Evolutionary conservation across 176 grass and related monocot species (phyloP).

Genomic region (Oryza officinalis): DNA sequence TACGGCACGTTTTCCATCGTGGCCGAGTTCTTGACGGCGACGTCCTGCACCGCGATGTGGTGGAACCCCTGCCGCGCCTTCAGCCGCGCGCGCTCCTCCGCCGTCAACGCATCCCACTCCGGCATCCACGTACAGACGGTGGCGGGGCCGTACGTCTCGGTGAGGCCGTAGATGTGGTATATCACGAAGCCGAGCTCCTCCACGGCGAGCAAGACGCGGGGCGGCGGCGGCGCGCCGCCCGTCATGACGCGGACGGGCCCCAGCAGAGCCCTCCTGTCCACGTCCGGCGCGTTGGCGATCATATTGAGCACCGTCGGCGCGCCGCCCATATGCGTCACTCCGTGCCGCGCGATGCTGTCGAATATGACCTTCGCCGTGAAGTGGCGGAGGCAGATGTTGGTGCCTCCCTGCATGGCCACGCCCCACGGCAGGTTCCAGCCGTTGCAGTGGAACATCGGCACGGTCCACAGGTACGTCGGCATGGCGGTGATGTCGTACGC

Average conservation of each 20-base stretch:
- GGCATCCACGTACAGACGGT: slow-evolving; percentile 52
- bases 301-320: slow-evolving; percentile 53
- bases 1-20: slow-evolving; percentile 50
- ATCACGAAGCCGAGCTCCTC: slow-evolving; percentile 56
- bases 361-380: slow-evolving; percentile 45
- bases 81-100: slow-evolving; percentile 27
- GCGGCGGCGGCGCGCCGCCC: slow-evolving; percentile 45
- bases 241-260: slow-evolving; percentile 45
- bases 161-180: slow-evolving; percentile 52
- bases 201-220: slow-evolving; percentile 29
- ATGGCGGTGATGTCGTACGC: slow-evolving; percentile 46
- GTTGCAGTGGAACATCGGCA: slow-evolving; percentile 73
- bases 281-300: slow-evolving; percentile 27
- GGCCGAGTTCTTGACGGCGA: slow-evolving; percentile 39
- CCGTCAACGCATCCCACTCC: slow-evolving; percentile 56
- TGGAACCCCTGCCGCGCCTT: slow-evolving; percentile 55
- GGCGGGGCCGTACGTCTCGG: slow-evolving; percentile 49
- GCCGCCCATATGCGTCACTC: slow-evolving; percentile 58
- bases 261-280: slow-evolving; percentile 19
- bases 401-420: slow-evolving; percentile 58
- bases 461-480: slow-evolving; percentile 55
- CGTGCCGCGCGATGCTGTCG: slow-evolving; percentile 40
- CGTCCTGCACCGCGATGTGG: slow-evolving; percentile 39
- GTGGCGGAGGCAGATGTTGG: slow-evolving; percentile 52
- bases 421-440: slow-evolving; percentile 61